Evolutionary conservation across 371 early-diverging fungal genomes (phyloP), one percentile per base, ranked within the genome.

Genomic region (Dichotomocladium elegans): DNA sequence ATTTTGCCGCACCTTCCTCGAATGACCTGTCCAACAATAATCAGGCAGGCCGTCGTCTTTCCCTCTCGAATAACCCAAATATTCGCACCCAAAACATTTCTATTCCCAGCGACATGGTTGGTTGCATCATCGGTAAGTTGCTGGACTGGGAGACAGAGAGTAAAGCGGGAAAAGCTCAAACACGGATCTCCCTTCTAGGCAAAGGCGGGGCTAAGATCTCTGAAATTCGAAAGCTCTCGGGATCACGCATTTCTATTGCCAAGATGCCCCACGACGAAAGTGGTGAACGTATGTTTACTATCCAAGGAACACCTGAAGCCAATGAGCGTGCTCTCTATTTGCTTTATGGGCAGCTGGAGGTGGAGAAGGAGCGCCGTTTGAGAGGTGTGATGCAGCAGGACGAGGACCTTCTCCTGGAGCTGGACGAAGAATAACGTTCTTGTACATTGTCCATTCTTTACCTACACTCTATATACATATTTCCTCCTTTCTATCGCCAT

Each of bases 101-200:
- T 42, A 91, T 95, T 53, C 93, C 96, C 6, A 82, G 82, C 51
- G 93, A 94, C 64, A 89, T 93, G 90, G 94, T 95, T 40, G 96
- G 96, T 24, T 90, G 92, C 59, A 89, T 96, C 56, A 96, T 96
- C 59, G 96, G 96, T 59, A 57, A 62, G 43, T 22, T 19, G 26
- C 7, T 17, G 21, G 10, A 4, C 15, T 24, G 0, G 31, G n/a
- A n/a, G n/a, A n/a, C n/a, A n/a, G n/a, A n/a, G n/a, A n/a, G n/a
- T n/a, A n/a, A n/a, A n/a, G n/a, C n/a, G n/a, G n/a, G n/a, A n/a
- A n/a, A n/a, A n/a, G n/a, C n/a, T 15, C 37, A 25, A 25, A 41
- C 51, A 51, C 26, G 21, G n/a, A 42, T 25, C 17, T 52, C 21
- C 17, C 17, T 28, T 42, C 19, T 51, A 57, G 58, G 58, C 51